A percentile compares a stretch with the other conserved stretches of the same genome.
phyloP scores from a whole-genome alignment of 1,139 yeast genomes.

The Kurtzmaniella quercitrusa region DNA sequence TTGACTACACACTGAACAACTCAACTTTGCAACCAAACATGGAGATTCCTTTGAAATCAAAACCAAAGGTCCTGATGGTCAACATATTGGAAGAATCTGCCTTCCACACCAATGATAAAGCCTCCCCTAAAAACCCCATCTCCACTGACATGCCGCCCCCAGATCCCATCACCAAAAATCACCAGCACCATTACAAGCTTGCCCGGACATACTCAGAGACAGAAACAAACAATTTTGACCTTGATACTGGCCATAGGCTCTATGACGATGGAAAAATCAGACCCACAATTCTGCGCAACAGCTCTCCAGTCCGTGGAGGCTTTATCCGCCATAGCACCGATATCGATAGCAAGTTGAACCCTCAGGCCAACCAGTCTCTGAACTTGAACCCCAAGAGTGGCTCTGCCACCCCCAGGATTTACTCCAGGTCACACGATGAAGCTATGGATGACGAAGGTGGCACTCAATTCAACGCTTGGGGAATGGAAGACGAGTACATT shows the following conservation, averaged over 20 bases:
- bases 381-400: conserved; percentile 1
- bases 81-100: conserved; percentile 27
- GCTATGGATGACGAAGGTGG: conserved; percentile 13
- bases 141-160: conserved; percentile 2
- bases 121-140: background rate
- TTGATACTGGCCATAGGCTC: conserved; percentile 46
- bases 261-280: conserved; percentile 47
- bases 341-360: background rate
- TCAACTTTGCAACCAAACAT: conserved; percentile 13
- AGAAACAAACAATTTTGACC: conserved; percentile 50
- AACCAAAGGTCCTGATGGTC: conserved; percentile 39
- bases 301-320: conserved; percentile 3
- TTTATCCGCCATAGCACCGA: conserved; percentile 1
- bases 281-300: conserved; percentile 19
- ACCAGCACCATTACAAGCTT: conserved; percentile 16
- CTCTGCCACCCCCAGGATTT: conserved; percentile 16
- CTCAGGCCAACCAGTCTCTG: background rate
- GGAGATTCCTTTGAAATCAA: conserved; percentile 44
- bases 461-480: conserved; percentile 19
- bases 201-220: conserved; percentile 54
- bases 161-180: background rate
- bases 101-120: conserved; percentile 10
- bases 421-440: conserved; percentile 31
- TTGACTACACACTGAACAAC: no score
- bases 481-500: conserved; percentile 68